A percentile compares a stretch with the other conserved stretches of the same genome.
These are phyloP conservation scores for Sclerotinia sclerotiorum DNA, from an alignment of 2,329 filamentous ascomycete genomes.

Conservation along the genomic window DNA sequence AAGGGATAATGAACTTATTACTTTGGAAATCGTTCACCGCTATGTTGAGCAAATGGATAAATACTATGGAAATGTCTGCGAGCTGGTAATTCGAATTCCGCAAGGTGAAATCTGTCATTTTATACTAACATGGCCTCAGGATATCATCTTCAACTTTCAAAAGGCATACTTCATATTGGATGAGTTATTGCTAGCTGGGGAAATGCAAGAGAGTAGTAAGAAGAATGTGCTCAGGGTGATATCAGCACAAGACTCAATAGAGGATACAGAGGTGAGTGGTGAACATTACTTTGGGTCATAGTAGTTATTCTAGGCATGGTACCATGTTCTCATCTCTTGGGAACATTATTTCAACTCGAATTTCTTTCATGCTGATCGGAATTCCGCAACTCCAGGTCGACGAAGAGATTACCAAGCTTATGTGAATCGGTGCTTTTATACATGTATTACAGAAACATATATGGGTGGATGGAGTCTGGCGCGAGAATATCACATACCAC, in stretches of 20 bases:
- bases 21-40: conserved; percentile 96
- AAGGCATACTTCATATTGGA: conserved; percentile 99
- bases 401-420: conserved; percentile 43
- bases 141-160: conserved; percentile 92
- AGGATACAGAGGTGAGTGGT: conserved; percentile 91
- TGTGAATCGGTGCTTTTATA: conserved; percentile 36
- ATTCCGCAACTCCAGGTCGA: conserved; percentile 42
- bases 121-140: neutral
- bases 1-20: conserved; percentile 98
- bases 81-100: conserved; percentile 53
- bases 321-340: conserved; percentile 29
- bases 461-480: conserved; percentile 30
- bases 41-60: conserved; percentile 99
- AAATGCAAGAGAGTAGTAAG: conserved; percentile 98
- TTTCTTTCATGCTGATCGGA: conserved; percentile 24
- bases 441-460: conserved; percentile 28
- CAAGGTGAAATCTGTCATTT: neutral
- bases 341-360: conserved; percentile 10
- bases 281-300: conserved; percentile 15
- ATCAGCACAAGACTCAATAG: conserved; percentile 92
- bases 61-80: conserved; percentile 99
- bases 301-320: conserved; percentile 36
- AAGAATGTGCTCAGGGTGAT: conserved; percentile 98
- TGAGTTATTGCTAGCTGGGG: conserved; percentile 89
- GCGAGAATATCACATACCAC: conserved; percentile 26